These are phyloP conservation scores for Cornus florida DNA, from an alignment of 148 eudicot genomes.

Conservation along the genomic window DNA sequence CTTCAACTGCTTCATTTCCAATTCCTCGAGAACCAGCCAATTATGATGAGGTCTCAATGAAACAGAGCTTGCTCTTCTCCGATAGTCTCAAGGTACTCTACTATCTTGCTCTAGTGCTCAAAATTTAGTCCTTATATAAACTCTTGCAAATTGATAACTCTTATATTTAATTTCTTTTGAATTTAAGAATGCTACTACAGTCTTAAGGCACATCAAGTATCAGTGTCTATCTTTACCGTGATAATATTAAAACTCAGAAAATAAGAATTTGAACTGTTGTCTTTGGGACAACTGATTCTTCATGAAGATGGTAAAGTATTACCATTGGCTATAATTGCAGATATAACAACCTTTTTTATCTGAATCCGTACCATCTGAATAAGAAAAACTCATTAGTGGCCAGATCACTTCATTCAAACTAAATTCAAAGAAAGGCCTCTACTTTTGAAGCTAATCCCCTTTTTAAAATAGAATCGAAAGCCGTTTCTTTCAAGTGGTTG, in stretches of 20 bases:
- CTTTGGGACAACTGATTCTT: not conserved
- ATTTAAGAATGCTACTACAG: not conserved
- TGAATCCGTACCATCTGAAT: too few relatives aligned
- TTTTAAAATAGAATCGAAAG: too few relatives aligned
- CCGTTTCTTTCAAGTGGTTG: too few relatives aligned
- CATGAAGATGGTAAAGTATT: not conserved
- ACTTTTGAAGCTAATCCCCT: too few relatives aligned
- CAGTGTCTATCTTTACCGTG: not conserved
- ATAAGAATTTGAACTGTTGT: not conserved
- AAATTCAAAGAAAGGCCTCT: too few relatives aligned
- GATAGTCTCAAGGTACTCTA: slow-evolving; percentile 79
- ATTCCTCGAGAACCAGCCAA: slow-evolving; percentile 53
- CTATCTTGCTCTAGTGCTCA: not conserved
- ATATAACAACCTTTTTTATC: too few relatives aligned
- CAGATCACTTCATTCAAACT: too few relatives aligned
- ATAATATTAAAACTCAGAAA: too few relatives aligned
- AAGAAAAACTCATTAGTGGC: too few relatives aligned
- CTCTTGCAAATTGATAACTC: not conserved
- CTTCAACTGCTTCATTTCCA: slow-evolving; percentile 39
- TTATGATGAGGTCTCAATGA: slow-evolving; percentile 82
- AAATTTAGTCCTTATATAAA: not conserved
- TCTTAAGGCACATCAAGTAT: not conserved
- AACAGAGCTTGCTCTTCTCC: slow-evolving; percentile 79
- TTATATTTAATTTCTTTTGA: not conserved
- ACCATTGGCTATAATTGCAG: not conserved